A percentile compares a stretch with the other conserved stretches of the same genome.
Conservation (phyloP, 768 basidiomycete species). For the Hygrophorus pudorinus region DNA sequence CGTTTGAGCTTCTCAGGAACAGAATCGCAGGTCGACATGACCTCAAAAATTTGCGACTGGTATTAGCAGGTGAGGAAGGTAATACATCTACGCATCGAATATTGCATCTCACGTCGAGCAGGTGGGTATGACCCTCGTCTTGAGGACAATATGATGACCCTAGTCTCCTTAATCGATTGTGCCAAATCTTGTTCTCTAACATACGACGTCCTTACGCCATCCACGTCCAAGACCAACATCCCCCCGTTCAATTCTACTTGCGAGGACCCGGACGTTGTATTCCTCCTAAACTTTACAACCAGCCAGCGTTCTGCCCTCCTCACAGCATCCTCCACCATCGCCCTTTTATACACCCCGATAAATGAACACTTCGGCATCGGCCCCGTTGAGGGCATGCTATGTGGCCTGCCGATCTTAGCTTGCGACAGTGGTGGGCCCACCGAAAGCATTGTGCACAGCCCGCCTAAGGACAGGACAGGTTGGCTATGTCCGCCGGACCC, state of each 20-base stretch:
- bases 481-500: slow-evolving; percentile 61
- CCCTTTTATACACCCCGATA: slow-evolving; percentile 83
- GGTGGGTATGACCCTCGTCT: slow-evolving; percentile 89
- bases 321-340: slow-evolving; percentile 50
- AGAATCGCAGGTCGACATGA: slow-evolving; percentile 12
- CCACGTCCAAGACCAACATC: slow-evolving; percentile 25
- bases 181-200: slow-evolving; percentile 46
- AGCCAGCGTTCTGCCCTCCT: slow-evolving; percentile 78
- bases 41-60: slow-evolving; percentile 46
- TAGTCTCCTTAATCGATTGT: slow-evolving; percentile 51
- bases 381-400: slow-evolving; percentile 90
- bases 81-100: neutral
- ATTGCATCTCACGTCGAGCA: slow-evolving; percentile 17
- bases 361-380: slow-evolving; percentile 99
- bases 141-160: slow-evolving; percentile 70
- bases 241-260: slow-evolving; percentile 33
- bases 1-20: slow-evolving; percentile 53
- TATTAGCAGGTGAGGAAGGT: slow-evolving; percentile 55
- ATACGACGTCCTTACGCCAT: slow-evolving; percentile 45
- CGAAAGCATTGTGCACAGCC: slow-evolving; percentile 55
- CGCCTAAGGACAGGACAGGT: slow-evolving; percentile 50
- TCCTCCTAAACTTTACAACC: slow-evolving; percentile 89
- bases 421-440: slow-evolving; percentile 84
- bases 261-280: slow-evolving; percentile 53
- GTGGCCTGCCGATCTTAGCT: slow-evolving; percentile 83